Base-by-base conservation (phyloP, 139 green algal species). In the Closterium sp. region DNA sequence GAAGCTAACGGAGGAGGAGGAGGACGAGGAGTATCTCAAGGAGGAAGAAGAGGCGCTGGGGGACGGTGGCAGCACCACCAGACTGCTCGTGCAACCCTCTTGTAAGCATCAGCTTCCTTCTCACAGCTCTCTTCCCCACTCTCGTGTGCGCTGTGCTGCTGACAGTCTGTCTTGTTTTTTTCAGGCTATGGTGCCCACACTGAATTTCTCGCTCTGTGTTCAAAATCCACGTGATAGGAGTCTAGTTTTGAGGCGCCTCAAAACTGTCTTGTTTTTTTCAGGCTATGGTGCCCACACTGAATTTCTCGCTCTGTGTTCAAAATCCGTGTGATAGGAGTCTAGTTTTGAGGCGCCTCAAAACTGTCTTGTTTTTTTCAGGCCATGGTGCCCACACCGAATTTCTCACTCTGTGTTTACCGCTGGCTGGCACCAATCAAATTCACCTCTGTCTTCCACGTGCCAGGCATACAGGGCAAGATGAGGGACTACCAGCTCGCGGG, bases 401-500 rank as follows among this genome's bases (percentile, higher is more conserved):
- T 88, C 33, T 35, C 33, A 10, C 84, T 88, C 84, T 10, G 16
- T 88, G 87, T 12, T 84, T 84, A 19, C 38, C 28, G 86, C 16
- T 19, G 87, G 87, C 28, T 23, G 16, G 8, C 86, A 12, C 87
- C 28, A 23, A 10, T 16, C 10, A 10, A 83, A 10, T 2, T 28
- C 83, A 21, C 28, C 28, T 2, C 6, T 2, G 9, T 86, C 21
- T 10, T 33, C 31, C 32, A 0, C 83, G 8, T 9, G 21, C 83
- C 91, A 94, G 91, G 97, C 90, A 97, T 99, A 90, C 97, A 97
- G 66, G 95, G 95, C 84, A 97, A 96, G 66, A 97, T 99, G 97
- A 95, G 98, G 25, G 96, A 99, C 92, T 99, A 99, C 94, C 98
- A 99, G 97, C 95, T 99, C 94, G 95, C 98, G 93, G 98, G 98